Percentiles rank a stretch among this genome's conserved stretches.
Conservation (phyloP, 305 asterid genomes). For the Ajuga reptans region DNA sequence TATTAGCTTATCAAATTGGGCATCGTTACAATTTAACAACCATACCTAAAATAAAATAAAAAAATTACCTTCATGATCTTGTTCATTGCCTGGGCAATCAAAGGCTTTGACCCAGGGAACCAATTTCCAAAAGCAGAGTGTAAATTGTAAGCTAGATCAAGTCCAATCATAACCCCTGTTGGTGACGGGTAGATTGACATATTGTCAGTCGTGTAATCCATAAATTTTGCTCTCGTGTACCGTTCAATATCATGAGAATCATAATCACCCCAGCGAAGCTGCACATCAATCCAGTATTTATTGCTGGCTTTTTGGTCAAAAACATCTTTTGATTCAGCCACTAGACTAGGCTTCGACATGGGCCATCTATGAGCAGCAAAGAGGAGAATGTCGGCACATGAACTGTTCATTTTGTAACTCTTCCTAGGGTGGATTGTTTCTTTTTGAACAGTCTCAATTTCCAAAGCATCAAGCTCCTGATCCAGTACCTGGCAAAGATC, state of each 20-base stretch:
- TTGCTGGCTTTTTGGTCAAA: slow-evolving; percentile 98
- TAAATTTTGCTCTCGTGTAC: slow-evolving; percentile 90
- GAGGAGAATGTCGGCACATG: slow-evolving; percentile 92
- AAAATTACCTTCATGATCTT: slow-evolving; percentile 95
- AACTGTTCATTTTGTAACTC: slow-evolving; percentile 99
- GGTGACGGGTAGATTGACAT: slow-evolving; percentile 99
- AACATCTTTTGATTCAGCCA: slow-evolving; percentile 96
- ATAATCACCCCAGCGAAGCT: slow-evolving; percentile 99
- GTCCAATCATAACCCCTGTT: slow-evolving; percentile 98
- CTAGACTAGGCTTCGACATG: slow-evolving; percentile 99
- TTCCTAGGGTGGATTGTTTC: slow-evolving; percentile 98
- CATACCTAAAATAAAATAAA: no score
- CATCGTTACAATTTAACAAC: background rate
- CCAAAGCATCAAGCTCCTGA: slow-evolving; percentile 95
- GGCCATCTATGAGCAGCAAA: slow-evolving; percentile 99
- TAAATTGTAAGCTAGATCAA: slow-evolving; percentile 91
- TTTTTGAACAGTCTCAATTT: slow-evolving; percentile 97
- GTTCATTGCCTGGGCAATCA: slow-evolving; percentile 99
- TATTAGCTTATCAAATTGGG: background rate
- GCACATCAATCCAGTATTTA: slow-evolving; percentile 98
- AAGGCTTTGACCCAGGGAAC: slow-evolving; percentile 99
- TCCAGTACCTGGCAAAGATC: slow-evolving; percentile 99
- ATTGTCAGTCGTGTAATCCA: slow-evolving; percentile 98
- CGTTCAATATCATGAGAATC: slow-evolving; percentile 98
- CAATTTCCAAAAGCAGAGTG: slow-evolving; percentile 99